Evolutionary conservation across 371 early-diverging fungal genomes (phyloP).

Genomic region (Mucor irregularis): DNA sequence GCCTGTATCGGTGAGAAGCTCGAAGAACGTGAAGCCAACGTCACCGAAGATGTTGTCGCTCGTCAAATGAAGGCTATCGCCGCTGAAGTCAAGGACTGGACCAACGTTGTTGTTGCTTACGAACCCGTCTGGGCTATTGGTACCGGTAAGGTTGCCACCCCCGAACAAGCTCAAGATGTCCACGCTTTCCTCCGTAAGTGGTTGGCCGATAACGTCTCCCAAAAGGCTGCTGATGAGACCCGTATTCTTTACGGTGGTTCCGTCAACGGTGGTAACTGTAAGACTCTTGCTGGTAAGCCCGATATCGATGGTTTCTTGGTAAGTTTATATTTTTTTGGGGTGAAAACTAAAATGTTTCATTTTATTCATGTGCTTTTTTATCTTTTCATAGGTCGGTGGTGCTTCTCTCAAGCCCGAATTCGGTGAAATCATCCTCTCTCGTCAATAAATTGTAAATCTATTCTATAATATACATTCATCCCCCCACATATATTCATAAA

Average conservation of each 20-base stretch:
- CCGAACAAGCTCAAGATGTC: slow-evolving; percentile 96
- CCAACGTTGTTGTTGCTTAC: slow-evolving; percentile 97
- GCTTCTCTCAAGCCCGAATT: slow-evolving; percentile 95
- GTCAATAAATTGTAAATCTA: slow-evolving; percentile 23
- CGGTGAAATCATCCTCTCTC: slow-evolving; percentile 67
- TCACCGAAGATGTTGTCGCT: slow-evolving; percentile 87
- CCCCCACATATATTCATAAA: slow-evolving; percentile 1
- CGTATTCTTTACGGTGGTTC: slow-evolving; percentile 98
- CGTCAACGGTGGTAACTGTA: slow-evolving; percentile 77
- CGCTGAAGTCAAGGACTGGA: slow-evolving; percentile 77
- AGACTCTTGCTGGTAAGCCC: slow-evolving; percentile 60
- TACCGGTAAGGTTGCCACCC: slow-evolving; percentile 98
- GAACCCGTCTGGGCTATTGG: slow-evolving; percentile 99
- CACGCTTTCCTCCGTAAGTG: slow-evolving; percentile 90
- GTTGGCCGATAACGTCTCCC: slow-evolving; percentile 81
- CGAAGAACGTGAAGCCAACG: slow-evolving; percentile 88
- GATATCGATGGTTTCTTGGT: slow-evolving; percentile 99
- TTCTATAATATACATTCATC: neutral
- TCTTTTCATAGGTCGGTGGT: slow-evolving; percentile 76
- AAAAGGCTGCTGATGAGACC: slow-evolving; percentile 80
- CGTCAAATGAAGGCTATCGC: slow-evolving; percentile 88
- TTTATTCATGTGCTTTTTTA: neutral
- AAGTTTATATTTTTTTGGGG: slow-evolving; percentile 12
- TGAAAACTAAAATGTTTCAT: neutral
- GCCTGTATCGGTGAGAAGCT: slow-evolving; percentile 98